Evolutionary conservation across 2,329 filamentous ascomycete species (phyloP).

Genomic region (Aspergillus oerlinghausenensis): DNA sequence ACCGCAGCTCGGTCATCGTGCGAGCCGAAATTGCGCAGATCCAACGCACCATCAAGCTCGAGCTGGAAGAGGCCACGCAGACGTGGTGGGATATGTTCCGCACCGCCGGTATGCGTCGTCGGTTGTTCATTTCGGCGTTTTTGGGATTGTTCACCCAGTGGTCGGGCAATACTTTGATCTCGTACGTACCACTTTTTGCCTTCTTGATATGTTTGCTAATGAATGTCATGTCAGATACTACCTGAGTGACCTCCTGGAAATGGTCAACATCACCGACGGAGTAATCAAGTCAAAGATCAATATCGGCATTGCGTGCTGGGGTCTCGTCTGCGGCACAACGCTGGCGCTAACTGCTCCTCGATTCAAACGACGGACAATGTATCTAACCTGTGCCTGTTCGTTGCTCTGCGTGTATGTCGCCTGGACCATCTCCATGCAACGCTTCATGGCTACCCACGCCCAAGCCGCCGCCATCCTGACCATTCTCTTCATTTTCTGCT

Average conservation of each 20-base stretch:
- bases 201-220: not conserved
- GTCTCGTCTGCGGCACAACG: slow-evolving; percentile 34
- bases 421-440: slow-evolving; percentile 50
- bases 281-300: slow-evolving; percentile 39
- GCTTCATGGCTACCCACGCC: slow-evolving; percentile 29
- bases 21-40: slow-evolving; percentile 60
- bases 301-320: slow-evolving; percentile 38
- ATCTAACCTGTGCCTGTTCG: slow-evolving; percentile 45
- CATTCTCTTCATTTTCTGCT: slow-evolving; percentile 58
- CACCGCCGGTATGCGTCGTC: slow-evolving; percentile 29
- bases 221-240: slow-evolving; percentile 15
- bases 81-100: slow-evolving; percentile 26
- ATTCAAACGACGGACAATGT: slow-evolving; percentile 43
- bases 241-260: slow-evolving; percentile 28
- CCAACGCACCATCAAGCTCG: slow-evolving; percentile 51
- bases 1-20: slow-evolving; percentile 49
- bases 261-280: slow-evolving; percentile 36
- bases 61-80: slow-evolving; percentile 42
- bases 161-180: slow-evolving; percentile 34
- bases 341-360: slow-evolving; percentile 39
- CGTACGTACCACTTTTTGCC: slow-evolving; percentile 8
- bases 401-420: slow-evolving; percentile 53
- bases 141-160: slow-evolving; percentile 38
- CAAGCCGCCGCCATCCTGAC: slow-evolving; percentile 36
- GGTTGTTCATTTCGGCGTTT: slow-evolving; percentile 25